Conservation (phyloP, 345 rosid species). For the Gossypium turneri region DNA sequence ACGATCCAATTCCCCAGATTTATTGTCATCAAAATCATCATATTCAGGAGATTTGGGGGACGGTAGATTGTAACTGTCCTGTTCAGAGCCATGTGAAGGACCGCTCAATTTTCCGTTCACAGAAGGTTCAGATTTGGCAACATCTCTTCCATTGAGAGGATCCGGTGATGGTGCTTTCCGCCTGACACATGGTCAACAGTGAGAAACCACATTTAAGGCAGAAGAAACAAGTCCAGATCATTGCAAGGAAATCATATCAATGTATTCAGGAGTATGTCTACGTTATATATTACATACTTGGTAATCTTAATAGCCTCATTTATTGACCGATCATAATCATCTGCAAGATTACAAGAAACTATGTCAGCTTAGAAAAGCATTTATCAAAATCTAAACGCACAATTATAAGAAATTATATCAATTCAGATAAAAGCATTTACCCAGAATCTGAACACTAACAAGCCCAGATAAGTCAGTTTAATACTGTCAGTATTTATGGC, state of each 20-base stretch:
- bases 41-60: conserved; percentile 61
- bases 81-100: conserved; percentile 42
- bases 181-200: conserved; percentile 37
- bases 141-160: conserved; percentile 58
- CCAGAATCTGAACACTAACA: background rate
- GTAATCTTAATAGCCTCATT: conserved; percentile 96
- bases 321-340: conserved; percentile 97
- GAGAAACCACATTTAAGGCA: background rate
- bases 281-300: conserved; percentile 45
- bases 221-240: background rate
- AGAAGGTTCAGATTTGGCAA: conserved; percentile 62
- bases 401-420: background rate
- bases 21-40: conserved; percentile 64
- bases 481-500: background rate
- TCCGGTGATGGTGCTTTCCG: conserved; percentile 87
- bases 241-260: background rate
- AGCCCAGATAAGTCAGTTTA: background rate
- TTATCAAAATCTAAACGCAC: background rate
- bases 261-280: background rate
- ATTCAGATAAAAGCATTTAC: background rate
- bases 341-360: conserved; percentile 45
- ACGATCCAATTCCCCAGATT: conserved; percentile 57
- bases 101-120: conserved; percentile 63
- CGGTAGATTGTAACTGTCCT: conserved; percentile 39
- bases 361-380: background rate